A percentile compares a stretch with the other conserved stretches of the same genome.
Evolutionary conservation across 345 rosid genomes (phyloP).

Genomic region (Cardamine chenopodiifolia): DNA sequence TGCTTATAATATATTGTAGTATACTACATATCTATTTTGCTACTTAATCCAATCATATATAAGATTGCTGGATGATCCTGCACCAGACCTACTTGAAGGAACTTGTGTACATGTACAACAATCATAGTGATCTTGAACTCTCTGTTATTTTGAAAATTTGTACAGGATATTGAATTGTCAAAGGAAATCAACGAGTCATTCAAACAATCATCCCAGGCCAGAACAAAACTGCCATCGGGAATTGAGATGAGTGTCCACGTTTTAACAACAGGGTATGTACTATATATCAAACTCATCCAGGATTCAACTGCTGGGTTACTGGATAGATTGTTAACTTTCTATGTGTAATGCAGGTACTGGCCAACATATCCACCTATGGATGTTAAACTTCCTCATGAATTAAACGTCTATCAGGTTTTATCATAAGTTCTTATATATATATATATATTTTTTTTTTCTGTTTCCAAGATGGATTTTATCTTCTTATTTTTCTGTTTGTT

Average conservation of each 20-base stretch:
- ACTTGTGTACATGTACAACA: background rate
- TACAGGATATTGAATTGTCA: conserved; percentile 93
- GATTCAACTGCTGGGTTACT: background rate
- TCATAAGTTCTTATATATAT: conserved; percentile 23
- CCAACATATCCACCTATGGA: conserved; percentile 99
- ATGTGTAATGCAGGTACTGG: conserved; percentile 76
- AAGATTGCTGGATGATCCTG: conserved; percentile 16
- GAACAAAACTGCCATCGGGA: conserved; percentile 93
- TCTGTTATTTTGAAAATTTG: conserved; percentile 23
- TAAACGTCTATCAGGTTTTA: conserved; percentile 94
- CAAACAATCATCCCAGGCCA: conserved; percentile 94
- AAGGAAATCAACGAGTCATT: conserved; percentile 98
- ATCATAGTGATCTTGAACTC: conserved; percentile 14
- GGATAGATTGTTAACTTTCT: conserved; percentile 21
- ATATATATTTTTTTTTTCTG: conserved; percentile 16
- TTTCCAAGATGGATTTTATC: background rate
- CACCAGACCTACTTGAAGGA: conserved; percentile 6
- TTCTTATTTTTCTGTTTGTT: conserved; percentile 20
- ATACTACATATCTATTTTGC: background rate
- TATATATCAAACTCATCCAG: conserved; percentile 14
- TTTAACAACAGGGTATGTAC: conserved; percentile 82
- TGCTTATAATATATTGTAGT: background rate
- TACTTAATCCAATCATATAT: conserved; percentile 3
- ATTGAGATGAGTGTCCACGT: conserved; percentile 99
- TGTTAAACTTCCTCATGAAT: conserved; percentile 97